Base-by-base conservation (phyloP, 768 basidiomycete species). In the Kwoniella europaea region DNA sequence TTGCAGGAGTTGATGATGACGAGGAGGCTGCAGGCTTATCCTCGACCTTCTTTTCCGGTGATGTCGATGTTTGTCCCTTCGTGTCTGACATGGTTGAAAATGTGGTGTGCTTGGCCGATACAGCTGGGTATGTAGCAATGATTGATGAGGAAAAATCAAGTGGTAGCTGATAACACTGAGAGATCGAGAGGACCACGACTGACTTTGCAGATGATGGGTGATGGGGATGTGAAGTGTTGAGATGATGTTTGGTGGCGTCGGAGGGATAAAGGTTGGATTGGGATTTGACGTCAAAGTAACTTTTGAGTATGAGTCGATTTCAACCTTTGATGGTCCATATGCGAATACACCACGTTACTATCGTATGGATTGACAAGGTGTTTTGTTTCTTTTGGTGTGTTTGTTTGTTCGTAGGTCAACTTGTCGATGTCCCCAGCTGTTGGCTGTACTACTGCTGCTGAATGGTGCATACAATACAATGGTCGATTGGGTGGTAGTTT, bases 11-110 rank as follows among this genome's bases (percentile, higher is more conserved):
- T 15, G 63, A n/a, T 10, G 63, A 35, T 29, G 63, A 65, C 1
- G 63, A 35, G 5, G 64, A 65, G 43, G 64, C 63, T 10, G 27
- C 54, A 22, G 64, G 54, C 42, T 42, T 61, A 10, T 61, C 59
- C 18, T 61, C 59, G 15, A 61, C 59, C 42, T 61, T 61, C 59
- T 61, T 61, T 3, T 41, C 22, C n/a, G 59, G 42, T 27, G 59
- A 43, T 43, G 53, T 56, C 42, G 54, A n/a, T 35, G 42, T 65
- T 44, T 65, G 64, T 15, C 46, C 57, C 50, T 54, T 53, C 12
- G 65, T 44, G 18, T 60, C 65, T 16, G 55, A 57, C 65, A 67
- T 57, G 59, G 41, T 67, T 20, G 29, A 15, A 3, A 35, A 35
- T 35, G 35, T 35, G 35, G 35, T 35, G 35, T 35, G 7, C 35